Base-by-base conservation (phyloP, 768 basidiomycete genomes). In the Tephrocybe sp. region DNA sequence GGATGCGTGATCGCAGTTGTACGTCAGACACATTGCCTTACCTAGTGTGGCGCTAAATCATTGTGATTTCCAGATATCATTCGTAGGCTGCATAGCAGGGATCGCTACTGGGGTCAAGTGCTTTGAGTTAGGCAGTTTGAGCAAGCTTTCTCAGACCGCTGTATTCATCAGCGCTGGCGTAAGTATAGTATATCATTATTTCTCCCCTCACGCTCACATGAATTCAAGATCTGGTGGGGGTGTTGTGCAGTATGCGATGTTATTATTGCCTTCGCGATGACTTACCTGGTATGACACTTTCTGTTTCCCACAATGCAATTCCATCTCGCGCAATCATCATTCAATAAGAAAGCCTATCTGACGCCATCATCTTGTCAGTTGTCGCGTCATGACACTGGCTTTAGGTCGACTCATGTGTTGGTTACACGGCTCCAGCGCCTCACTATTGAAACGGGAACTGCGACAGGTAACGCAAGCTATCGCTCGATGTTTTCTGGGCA, bases 181-280 rank as follows among this genome's bases (percentile, higher is more conserved):
- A 48, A 46, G 50, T 26, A 33, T 20, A 9, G 4, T 12, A 23
- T 23, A 6, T 15, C 28, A 3, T 30, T 30, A 11, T 5, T 5
- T 23, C 11, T 45, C 2, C 6, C 15, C 14, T 32, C 38, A 15
- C 7, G 25, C 21, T 18, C 34, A 21, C 38, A 45, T 24, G 42
- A 28, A 25, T 23, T 4, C 18, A 8, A 63, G 62, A 47, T 59
- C 26, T 63, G 62, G 62, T 61, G 59, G 57, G 59, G 57, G 33
- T 60, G 59, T 20, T 58, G 59, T 33, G 67, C 63, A 15, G 23
- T 60, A 18, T 62, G 61, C 38, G 67, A 68, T 45, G 56, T 67
- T 9, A 48, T 58, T 1, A 69, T 69, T 21, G 65, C 65, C 0
- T 26, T 61, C 2, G 36, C 55, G 4, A 67, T 66, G 66, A 60